phyloP scores from a whole-genome alignment of 2,329 filamentous ascomycete genomes.

The Exophiala spinifera region DNA sequence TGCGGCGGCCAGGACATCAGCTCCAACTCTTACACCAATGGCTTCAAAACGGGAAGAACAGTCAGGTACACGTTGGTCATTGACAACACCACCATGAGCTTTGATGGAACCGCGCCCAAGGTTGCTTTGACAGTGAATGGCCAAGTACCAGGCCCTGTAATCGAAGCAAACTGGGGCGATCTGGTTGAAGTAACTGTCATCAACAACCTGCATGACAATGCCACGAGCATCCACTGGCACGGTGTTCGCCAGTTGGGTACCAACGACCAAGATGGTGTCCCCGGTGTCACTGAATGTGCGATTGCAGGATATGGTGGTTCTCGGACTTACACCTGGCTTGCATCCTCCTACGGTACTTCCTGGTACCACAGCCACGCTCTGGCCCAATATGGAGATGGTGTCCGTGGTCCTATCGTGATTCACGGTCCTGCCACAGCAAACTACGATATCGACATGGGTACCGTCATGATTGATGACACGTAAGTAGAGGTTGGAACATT shows the following conservation, averaged over 20 bases:
- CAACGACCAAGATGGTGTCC: conserved; percentile 57
- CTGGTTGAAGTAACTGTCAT: conserved; percentile 52
- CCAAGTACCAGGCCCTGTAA: conserved; percentile 64
- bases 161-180: conserved; percentile 64
- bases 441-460: conserved; percentile 29
- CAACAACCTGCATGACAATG: conserved; percentile 55
- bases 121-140: conserved; percentile 65
- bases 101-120: conserved; percentile 35
- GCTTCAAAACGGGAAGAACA: conserved; percentile 20
- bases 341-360: conserved; percentile 51
- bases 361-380: conserved; percentile 63
- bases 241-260: conserved; percentile 53
- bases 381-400: conserved; percentile 31
- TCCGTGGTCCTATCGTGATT: conserved; percentile 29
- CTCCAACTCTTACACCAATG: conserved; percentile 18
- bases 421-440: conserved; percentile 28
- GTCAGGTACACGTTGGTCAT: conserved; percentile 23
- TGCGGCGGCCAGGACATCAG: conserved; percentile 17
- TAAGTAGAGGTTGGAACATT: conserved; percentile 1
- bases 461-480: conserved; percentile 29
- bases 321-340: conserved; percentile 58
- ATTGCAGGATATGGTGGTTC: conserved; percentile 49
- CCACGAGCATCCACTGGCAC: conserved; percentile 53
- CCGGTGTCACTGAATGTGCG: conserved; percentile 51
- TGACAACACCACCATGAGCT: conserved; percentile 24